These are phyloP conservation scores for Exidia glandulosa DNA, from an alignment of 768 basidiomycete genomes.

Conservation along the genomic window DNA sequence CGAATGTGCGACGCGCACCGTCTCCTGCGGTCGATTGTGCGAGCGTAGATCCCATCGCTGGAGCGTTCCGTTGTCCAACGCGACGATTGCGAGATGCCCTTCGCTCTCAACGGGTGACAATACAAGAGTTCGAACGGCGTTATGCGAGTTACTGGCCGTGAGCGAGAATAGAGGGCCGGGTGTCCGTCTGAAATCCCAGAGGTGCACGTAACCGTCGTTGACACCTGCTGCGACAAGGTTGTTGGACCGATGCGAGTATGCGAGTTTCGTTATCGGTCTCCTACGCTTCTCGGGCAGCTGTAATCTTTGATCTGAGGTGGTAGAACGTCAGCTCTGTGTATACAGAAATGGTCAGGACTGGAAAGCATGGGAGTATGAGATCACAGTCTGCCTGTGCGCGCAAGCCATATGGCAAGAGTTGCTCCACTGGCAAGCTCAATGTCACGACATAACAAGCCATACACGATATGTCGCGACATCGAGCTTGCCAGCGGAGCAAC, in stretches of 20 bases:
- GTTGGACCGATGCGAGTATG: slow-evolving; percentile 54
- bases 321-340: too few relatives aligned
- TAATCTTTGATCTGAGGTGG: slow-evolving; percentile 57
- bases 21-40: slow-evolving; percentile 60
- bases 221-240: slow-evolving; percentile 72
- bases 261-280: slow-evolving; percentile 60
- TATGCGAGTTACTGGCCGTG: slow-evolving; percentile 7
- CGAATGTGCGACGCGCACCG: slow-evolving; percentile 61
- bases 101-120: slow-evolving; percentile 58
- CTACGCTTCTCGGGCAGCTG: slow-evolving; percentile 41
- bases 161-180: neutral
- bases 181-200: slow-evolving; percentile 43
- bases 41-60: slow-evolving; percentile 58
- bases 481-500: too few relatives aligned
- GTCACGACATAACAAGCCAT: too few relatives aligned
- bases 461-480: too few relatives aligned
- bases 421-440: too few relatives aligned
- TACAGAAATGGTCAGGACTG: too few relatives aligned
- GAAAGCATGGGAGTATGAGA: too few relatives aligned
- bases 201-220: slow-evolving; percentile 67
- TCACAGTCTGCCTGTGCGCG: too few relatives aligned
- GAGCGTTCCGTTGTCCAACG: slow-evolving; percentile 51
- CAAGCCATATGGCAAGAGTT: too few relatives aligned
- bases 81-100: slow-evolving; percentile 58
- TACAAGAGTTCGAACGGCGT: slow-evolving; percentile 53